A percentile compares a stretch with the other conserved stretches of the same genome.
These are phyloP conservation scores for Colletotrichum sp. DNA, from an alignment of 2,329 filamentous ascomycete genomes.

Conservation along the genomic window DNA sequence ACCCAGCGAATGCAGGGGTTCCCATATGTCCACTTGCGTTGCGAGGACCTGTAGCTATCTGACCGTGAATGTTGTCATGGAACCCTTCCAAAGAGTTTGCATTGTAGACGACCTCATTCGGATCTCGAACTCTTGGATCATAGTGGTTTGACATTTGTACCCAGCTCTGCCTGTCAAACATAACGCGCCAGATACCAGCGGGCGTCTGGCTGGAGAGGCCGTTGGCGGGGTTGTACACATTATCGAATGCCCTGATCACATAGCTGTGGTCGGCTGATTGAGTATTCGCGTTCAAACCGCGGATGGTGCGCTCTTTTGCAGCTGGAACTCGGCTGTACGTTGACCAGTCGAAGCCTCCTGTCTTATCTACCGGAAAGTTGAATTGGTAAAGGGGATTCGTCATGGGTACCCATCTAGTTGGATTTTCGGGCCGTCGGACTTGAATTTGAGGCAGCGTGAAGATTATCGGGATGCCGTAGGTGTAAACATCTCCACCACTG, in stretches of 20 bases:
- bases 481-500: neutral
- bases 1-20: neutral
- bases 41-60: neutral
- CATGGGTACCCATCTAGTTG: neutral
- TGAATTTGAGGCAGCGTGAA: neutral
- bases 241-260: neutral
- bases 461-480: neutral
- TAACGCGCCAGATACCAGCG: neutral
- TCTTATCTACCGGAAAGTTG: neutral
- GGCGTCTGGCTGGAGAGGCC: neutral
- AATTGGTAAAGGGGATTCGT: neutral
- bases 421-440: neutral
- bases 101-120: neutral
- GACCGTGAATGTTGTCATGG: neutral
- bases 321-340: neutral
- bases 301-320: neutral
- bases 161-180: neutral
- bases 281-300: neutral
- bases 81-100: neutral
- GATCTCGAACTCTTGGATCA: neutral
- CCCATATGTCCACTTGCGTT: neutral
- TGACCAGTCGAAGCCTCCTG: neutral
- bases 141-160: neutral
- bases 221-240: neutral
- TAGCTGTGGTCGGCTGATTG: neutral